A percentile compares a stretch with the other conserved stretches of the same genome.
phyloP scores from a whole-genome alignment of 495 filamentous ascomycete species.

The Neurospora sp. region DNA sequence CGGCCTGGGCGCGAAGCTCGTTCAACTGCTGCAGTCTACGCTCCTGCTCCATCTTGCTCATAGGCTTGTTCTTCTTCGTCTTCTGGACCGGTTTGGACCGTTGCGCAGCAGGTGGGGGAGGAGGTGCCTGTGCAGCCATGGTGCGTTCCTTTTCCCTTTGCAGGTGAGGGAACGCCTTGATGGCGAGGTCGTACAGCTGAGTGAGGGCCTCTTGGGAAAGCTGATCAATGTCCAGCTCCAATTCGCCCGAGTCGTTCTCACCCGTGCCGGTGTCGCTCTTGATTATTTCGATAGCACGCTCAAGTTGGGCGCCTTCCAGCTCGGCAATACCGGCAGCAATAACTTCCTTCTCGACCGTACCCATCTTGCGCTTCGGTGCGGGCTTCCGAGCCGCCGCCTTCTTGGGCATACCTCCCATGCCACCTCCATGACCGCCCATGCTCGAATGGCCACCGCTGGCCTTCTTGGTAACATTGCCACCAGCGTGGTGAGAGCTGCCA shows the following conservation, averaged over 20 bases:
- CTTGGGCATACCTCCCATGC: slow-evolving; percentile 34
- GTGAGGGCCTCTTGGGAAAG: slow-evolving; percentile 63
- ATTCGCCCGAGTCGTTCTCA: slow-evolving; percentile 69
- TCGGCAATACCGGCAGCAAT: slow-evolving; percentile 72
- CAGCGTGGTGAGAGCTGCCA: slow-evolving; percentile 11
- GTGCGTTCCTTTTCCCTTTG: slow-evolving; percentile 26
- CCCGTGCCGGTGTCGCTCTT: slow-evolving; percentile 74
- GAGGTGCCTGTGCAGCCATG: slow-evolving; percentile 14
- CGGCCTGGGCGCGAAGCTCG: slow-evolving; percentile 41
- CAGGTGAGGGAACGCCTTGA: slow-evolving; percentile 51
- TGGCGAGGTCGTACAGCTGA: slow-evolving; percentile 67
- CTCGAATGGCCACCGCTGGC: slow-evolving; percentile 12
- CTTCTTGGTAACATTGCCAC: slow-evolving; percentile 19
- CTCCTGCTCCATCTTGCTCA: slow-evolving; percentile 92
- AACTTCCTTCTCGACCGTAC: slow-evolving; percentile 73
- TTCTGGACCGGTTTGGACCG: slow-evolving; percentile 44
- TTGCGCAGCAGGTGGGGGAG: slow-evolving; percentile 24
- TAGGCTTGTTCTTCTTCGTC: slow-evolving; percentile 97
- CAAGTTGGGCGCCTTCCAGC: slow-evolving; percentile 62
- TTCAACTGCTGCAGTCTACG: slow-evolving; percentile 72
- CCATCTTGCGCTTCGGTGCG: slow-evolving; percentile 46
- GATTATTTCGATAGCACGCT: slow-evolving; percentile 78
- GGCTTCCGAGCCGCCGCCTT: slow-evolving; percentile 25
- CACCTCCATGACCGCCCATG: slow-evolving; percentile 9
- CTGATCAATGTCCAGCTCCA: slow-evolving; percentile 86